phyloP scores from a whole-genome alignment of 495 filamentous ascomycete genomes.

The Penicillium cosmopolitanum region DNA sequence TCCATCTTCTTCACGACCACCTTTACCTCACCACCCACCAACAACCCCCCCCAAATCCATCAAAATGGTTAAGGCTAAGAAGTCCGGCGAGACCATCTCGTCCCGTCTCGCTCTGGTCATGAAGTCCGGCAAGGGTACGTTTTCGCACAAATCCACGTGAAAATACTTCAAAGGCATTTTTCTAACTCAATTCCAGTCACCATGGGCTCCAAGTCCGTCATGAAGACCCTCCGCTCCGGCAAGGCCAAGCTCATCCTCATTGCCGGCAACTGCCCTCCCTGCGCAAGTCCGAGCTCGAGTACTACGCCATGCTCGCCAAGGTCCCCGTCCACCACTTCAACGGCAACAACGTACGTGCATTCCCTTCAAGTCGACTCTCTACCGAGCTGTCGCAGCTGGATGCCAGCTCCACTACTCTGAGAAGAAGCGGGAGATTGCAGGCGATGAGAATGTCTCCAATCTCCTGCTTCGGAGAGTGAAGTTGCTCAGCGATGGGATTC shows the following conservation, averaged over 20 bases:
- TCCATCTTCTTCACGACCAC: conserved; percentile 10
- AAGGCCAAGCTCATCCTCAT: conserved; percentile 73
- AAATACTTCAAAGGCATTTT: neutral
- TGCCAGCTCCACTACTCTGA: conserved; percentile 37
- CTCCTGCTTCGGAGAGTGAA: conserved; percentile 64
- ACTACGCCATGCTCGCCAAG: conserved; percentile 92
- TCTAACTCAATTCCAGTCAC: conserved; percentile 53
- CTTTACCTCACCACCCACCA: conserved; percentile 8
- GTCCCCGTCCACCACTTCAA: conserved; percentile 95
- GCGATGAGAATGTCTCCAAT: neutral
- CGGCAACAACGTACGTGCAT: conserved; percentile 90
- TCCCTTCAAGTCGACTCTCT: conserved; percentile 16
- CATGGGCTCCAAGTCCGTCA: conserved; percentile 92
- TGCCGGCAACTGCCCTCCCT: conserved; percentile 93
- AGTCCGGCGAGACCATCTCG: conserved; percentile 89
- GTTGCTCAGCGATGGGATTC: conserved; percentile 51
- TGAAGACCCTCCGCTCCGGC: conserved; percentile 83
- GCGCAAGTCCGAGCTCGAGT: conserved; percentile 92
- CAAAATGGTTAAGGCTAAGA: conserved; percentile 80
- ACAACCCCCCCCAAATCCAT: conserved; percentile 11
- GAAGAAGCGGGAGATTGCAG: conserved; percentile 27
- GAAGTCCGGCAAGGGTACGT: conserved; percentile 81
- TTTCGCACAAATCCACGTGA: conserved; percentile 4
- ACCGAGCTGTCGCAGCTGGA: conserved; percentile 24
- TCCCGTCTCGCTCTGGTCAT: conserved; percentile 92